Conservation (phyloP, 768 basidiomycete genomes). For the Hysterangium stoloniferum region DNA sequence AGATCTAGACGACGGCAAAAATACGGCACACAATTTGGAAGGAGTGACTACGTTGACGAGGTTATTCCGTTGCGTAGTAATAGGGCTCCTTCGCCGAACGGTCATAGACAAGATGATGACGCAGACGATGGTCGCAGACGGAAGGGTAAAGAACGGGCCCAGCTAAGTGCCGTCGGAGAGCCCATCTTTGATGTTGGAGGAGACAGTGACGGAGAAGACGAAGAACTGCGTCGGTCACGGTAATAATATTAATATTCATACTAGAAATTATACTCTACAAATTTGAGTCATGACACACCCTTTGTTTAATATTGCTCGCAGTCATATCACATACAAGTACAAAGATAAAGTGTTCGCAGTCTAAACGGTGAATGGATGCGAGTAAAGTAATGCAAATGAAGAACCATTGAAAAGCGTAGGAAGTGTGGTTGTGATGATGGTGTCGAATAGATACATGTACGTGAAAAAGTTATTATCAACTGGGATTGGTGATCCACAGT, state of each 20-base stretch:
- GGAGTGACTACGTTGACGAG: slow-evolving; percentile 44
- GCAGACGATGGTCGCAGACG: slow-evolving; percentile 15
- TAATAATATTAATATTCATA: no score
- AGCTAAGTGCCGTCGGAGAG: slow-evolving; percentile 18
- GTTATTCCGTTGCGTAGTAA: slow-evolving; percentile 48
- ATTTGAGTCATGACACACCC: neutral
- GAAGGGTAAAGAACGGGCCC: slow-evolving; percentile 31
- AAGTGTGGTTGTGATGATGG: neutral
- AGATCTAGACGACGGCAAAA: slow-evolving; percentile 42
- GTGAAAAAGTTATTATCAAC: slow-evolving; percentile 1
- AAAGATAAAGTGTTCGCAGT: neutral
- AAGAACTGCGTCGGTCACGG: slow-evolving; percentile 17
- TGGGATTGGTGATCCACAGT: slow-evolving; percentile 66
- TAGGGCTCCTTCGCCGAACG: slow-evolving; percentile 18
- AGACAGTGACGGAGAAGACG: slow-evolving; percentile 38
- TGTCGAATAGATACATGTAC: no score
- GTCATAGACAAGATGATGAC: slow-evolving; percentile 20
- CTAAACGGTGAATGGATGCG: neutral
- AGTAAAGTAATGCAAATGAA: slow-evolving; percentile 7
- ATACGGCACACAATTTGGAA: slow-evolving; percentile 31
- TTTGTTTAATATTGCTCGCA: neutral
- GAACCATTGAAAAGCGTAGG: neutral
- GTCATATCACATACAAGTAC: neutral
- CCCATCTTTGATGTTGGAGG: slow-evolving; percentile 41
- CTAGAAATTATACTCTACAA: no score